Conservation (phyloP, 2,329 filamentous ascomycete species). For the Epicoccum nigrum region DNA sequence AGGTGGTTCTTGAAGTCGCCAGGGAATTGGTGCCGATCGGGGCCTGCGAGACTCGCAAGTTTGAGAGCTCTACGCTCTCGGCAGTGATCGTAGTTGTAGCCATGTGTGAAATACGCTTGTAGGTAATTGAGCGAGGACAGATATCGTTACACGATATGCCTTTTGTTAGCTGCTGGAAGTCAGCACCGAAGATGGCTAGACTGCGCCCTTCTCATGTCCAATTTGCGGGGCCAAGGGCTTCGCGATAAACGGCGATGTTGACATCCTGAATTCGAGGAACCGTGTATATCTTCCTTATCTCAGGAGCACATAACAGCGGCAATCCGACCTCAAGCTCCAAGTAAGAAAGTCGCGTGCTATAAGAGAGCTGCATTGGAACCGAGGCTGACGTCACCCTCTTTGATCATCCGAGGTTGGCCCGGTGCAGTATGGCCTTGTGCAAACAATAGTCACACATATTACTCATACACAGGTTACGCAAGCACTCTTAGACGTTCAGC, state of each 20-base stretch:
- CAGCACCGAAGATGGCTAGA: constrained; percentile 1
- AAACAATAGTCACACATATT: not conserved
- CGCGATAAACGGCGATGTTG: no score
- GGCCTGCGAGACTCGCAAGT: constrained; percentile 6
- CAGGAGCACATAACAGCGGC: no score
- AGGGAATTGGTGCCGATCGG: constrained; percentile 2
- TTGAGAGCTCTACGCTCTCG: constrained; percentile 21
- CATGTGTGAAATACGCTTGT: not conserved
- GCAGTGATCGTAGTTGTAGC: constrained; percentile 17
- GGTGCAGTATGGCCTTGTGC: not conserved
- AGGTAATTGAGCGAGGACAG: not conserved
- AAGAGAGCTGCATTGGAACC: not conserved
- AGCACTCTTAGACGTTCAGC: no score
- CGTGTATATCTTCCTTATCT: no score
- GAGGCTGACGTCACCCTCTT: constrained; percentile 5
- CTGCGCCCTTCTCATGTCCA: constrained; percentile 10
- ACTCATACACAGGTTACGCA: not conserved
- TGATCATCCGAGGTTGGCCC: not conserved
- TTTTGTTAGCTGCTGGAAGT: not conserved
- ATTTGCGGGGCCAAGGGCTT: not conserved
- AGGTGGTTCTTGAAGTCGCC: not conserved
- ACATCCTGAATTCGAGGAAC: no score
- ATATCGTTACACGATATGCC: not conserved
- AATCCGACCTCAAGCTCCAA: no score
- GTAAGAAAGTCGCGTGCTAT: not conserved